These are phyloP conservation scores for Pyrenochaeta sp. DNA, from an alignment of 2,329 filamentous ascomycete genomes.

Conservation along the genomic window DNA sequence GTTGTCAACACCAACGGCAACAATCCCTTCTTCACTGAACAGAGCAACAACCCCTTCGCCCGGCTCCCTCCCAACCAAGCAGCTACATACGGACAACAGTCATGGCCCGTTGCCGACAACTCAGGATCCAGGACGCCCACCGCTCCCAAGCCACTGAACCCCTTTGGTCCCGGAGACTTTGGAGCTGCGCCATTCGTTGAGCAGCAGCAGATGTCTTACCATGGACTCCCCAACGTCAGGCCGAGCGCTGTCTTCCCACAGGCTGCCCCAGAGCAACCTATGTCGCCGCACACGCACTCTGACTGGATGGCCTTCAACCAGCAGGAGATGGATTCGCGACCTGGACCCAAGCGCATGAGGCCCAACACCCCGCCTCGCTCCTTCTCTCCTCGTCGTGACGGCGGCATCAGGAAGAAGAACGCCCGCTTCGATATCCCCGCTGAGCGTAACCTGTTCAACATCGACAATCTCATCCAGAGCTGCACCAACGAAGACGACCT, in stretches of 20 bases:
- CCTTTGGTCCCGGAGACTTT: slow-evolving; percentile 62
- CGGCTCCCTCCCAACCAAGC: slow-evolving; percentile 63
- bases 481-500: slow-evolving; percentile 91
- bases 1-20: slow-evolving; percentile 53
- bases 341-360: slow-evolving; percentile 65
- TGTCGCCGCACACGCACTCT: slow-evolving; percentile 70
- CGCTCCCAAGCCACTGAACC: slow-evolving; percentile 75
- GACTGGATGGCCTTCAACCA: slow-evolving; percentile 64
- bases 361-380: slow-evolving; percentile 74
- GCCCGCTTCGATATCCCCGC: slow-evolving; percentile 96
- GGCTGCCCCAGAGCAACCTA: slow-evolving; percentile 55
- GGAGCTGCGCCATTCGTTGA: slow-evolving; percentile 57
- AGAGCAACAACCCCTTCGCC: slow-evolving; percentile 69
- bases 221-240: slow-evolving; percentile 53
- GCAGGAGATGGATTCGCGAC: slow-evolving; percentile 59
- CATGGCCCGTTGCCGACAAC: slow-evolving; percentile 69
- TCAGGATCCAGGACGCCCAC: slow-evolving; percentile 80
- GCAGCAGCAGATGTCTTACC: slow-evolving; percentile 49
- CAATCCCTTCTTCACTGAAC: slow-evolving; percentile 59
- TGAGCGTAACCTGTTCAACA: slow-evolving; percentile 91
- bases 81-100: slow-evolving; percentile 57
- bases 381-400: slow-evolving; percentile 79
- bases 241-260: slow-evolving; percentile 60
- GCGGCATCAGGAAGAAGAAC: slow-evolving; percentile 98
- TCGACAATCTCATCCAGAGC: slow-evolving; percentile 89